Evolutionary conservation across 352 stramenopile species (phyloP).

Genomic region (Pilasporangium apinafurcum): DNA sequence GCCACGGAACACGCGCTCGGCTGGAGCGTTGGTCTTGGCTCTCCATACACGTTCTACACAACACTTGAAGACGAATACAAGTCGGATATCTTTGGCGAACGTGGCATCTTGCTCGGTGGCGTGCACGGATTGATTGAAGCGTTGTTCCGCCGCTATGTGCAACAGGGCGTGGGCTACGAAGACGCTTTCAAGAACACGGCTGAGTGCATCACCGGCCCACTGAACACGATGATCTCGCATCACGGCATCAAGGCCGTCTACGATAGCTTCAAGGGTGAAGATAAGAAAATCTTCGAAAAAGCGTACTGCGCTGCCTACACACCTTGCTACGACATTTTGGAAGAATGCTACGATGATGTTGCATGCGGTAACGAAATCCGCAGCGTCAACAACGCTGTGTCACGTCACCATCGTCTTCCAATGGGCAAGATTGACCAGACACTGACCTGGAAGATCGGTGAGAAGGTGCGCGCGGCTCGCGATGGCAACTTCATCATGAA

Average conservation of each 20-base stretch:
- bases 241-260: conserved; percentile 96
- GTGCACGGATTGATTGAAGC: conserved; percentile 97
- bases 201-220: conserved; percentile 96
- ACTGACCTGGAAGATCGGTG: conserved; percentile 95
- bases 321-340: conserved; percentile 95
- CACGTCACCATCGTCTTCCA: conserved; percentile 91
- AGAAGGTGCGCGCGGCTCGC: conserved; percentile 92
- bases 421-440: conserved; percentile 98
- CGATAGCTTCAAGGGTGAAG: conserved; percentile 88
- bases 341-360: conserved; percentile 99
- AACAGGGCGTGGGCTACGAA: conserved; percentile 91
- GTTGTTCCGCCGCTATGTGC: conserved; percentile 95
- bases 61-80: conserved; percentile 96
- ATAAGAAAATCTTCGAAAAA: conserved; percentile 93
- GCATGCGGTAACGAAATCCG: conserved; percentile 97
- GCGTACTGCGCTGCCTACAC: conserved; percentile 95
- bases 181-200: conserved; percentile 95
- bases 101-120: conserved; percentile 95
- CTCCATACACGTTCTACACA: conserved; percentile 98
- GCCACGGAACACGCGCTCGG: conserved; percentile 94
- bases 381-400: conserved; percentile 96
- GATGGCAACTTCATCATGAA: conserved; percentile 97
- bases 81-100: conserved; percentile 98
- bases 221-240: conserved; percentile 97
- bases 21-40: conserved; percentile 95